Evolutionary conservation across 495 filamentous ascomycete species (phyloP).

Genomic region (Penicillium goetzii): DNA sequence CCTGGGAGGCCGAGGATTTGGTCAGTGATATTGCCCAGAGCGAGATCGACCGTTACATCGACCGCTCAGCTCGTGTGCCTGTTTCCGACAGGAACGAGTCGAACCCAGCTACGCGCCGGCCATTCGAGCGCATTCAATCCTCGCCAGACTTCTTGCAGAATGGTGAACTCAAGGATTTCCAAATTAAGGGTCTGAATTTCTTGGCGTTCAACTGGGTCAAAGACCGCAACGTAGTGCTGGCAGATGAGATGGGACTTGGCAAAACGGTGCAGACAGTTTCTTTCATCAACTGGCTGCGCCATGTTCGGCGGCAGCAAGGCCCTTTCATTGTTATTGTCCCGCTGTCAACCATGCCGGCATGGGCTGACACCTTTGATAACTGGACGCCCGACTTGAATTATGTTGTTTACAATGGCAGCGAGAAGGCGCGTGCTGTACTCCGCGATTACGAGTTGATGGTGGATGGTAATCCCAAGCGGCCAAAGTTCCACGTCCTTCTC

Average conservation of each 20-base stretch:
- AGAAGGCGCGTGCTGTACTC: constrained; percentile 78
- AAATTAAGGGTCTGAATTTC: constrained; percentile 92
- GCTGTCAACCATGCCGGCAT: constrained; percentile 92
- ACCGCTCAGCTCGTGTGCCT: constrained; percentile 75
- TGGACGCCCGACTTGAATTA: constrained; percentile 98
- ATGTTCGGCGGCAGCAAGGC: constrained; percentile 85
- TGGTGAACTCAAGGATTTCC: constrained; percentile 89
- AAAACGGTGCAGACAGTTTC: constrained; percentile 98
- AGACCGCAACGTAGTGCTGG: constrained; percentile 90
- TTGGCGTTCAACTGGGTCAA: constrained; percentile 92
- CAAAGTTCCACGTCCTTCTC: constrained; percentile 92
- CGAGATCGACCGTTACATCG: constrained; percentile 87
- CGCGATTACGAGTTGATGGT: constrained; percentile 85
- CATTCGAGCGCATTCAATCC: constrained; percentile 70
- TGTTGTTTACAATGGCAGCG: constrained; percentile 91
- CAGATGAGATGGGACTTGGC: constrained; percentile 97
- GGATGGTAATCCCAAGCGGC: constrained; percentile 77
- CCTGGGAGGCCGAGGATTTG: constrained; percentile 83
- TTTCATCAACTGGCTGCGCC: constrained; percentile 97
- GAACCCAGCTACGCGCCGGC: constrained; percentile 69
- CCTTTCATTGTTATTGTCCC: constrained; percentile 96
- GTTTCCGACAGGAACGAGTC: constrained; percentile 75
- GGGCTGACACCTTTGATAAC: constrained; percentile 95
- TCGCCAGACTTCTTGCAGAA: constrained; percentile 85
- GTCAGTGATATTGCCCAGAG: constrained; percentile 77